These are phyloP conservation scores for Echeveria elegans DNA, from an alignment of 164 flowering plant genomes.

Conservation along the genomic window DNA sequence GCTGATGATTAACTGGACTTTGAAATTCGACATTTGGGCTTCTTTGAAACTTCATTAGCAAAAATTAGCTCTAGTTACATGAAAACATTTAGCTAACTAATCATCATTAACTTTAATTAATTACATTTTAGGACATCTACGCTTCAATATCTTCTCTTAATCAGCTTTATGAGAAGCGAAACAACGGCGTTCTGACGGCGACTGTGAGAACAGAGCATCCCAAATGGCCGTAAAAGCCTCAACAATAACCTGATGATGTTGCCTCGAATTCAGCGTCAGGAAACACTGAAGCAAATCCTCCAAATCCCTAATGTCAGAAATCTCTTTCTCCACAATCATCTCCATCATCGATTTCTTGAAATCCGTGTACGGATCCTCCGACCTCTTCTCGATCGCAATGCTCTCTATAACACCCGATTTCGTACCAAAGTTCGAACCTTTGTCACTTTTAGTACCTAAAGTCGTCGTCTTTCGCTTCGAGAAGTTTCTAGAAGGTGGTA, in stretches of 20 bases:
- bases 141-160: background rate
- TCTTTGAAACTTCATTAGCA: no score
- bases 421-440: constrained; percentile 7
- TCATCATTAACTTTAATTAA: no score
- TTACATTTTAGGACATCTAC: no score
- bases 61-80: no score
- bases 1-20: no score
- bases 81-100: no score
- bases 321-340: constrained; percentile 70
- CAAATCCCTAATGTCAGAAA: constrained; percentile 39
- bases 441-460: background rate
- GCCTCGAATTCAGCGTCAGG: constrained; percentile 46
- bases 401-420: constrained; percentile 27
- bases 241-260: constrained; percentile 52
- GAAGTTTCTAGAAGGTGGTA: constrained; percentile 3
- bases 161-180: background rate
- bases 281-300: constrained; percentile 63
- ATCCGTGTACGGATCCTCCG: constrained; percentile 57
- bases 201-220: constrained; percentile 34
- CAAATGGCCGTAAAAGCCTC: constrained; percentile 72
- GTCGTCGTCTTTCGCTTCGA: background rate
- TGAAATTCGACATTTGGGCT: no score
- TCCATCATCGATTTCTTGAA: constrained; percentile 79
- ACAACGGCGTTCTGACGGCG: background rate
- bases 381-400: constrained; percentile 60